Percentiles rank a stretch among this genome's conserved stretches.
Conservation (phyloP, 2,329 filamentous ascomycete species). For the Penicillium sp. region DNA sequence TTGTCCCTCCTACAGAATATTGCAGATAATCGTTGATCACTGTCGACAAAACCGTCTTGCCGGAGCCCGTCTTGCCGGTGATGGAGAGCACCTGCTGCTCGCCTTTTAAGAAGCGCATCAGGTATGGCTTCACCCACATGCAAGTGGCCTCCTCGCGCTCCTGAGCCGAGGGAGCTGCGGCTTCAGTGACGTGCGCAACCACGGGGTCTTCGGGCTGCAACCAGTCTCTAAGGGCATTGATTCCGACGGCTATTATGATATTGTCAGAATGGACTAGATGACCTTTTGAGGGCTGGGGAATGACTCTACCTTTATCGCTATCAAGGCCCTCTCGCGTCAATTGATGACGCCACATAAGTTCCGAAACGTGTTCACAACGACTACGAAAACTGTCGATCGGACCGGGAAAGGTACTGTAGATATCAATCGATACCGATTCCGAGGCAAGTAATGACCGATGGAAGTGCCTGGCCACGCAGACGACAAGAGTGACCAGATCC, state of each 20-base stretch:
- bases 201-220: constrained; percentile 47
- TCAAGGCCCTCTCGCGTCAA: constrained; percentile 26
- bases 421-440: constrained; percentile 33
- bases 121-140: constrained; percentile 51
- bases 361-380: constrained; percentile 34
- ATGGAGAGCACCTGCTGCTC: constrained; percentile 45
- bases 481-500: constrained; percentile 34
- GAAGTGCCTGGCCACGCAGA: constrained; percentile 36
- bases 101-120: constrained; percentile 50
- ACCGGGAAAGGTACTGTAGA: constrained; percentile 37
- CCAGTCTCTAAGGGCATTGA: constrained; percentile 20
- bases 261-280: background rate
- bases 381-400: constrained; percentile 36
- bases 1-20: constrained; percentile 33
- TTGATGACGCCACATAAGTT: constrained; percentile 42
- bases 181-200: constrained; percentile 43
- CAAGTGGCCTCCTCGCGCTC: constrained; percentile 52
- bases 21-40: constrained; percentile 41
- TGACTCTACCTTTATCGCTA: background rate
- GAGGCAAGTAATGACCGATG: constrained; percentile 27
- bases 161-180: constrained; percentile 40
- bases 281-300: background rate
- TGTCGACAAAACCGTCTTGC: constrained; percentile 38
- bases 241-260: background rate
- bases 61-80: constrained; percentile 38